phyloP scores from a whole-genome alignment of 495 filamentous ascomycete genomes.

The Hypoxylon fuscum region DNA sequence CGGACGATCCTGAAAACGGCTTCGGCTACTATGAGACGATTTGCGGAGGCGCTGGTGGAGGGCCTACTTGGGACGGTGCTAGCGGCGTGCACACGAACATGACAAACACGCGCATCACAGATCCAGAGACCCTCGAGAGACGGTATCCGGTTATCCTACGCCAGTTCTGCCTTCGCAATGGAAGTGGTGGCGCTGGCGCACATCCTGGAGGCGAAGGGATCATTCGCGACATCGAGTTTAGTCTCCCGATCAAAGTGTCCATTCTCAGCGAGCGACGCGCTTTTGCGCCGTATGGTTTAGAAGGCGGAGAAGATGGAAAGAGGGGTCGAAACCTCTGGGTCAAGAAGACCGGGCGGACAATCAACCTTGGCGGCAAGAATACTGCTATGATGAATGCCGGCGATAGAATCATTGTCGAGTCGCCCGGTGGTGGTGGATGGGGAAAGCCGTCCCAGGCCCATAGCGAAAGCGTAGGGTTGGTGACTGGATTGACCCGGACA shows the following conservation, averaged over 20 bases:
- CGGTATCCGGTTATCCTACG: conserved; percentile 88
- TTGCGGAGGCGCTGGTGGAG: conserved; percentile 88
- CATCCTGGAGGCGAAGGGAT: conserved; percentile 89
- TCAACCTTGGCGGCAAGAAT: conserved; percentile 93
- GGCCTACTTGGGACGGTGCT: conserved; percentile 85
- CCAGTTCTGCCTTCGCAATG: conserved; percentile 80
- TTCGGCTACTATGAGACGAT: conserved; percentile 99
- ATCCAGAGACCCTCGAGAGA: conserved; percentile 90
- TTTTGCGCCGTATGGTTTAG: conserved; percentile 85
- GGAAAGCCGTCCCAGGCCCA: conserved; percentile 47
- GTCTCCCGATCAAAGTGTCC: conserved; percentile 85
- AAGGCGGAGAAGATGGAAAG: conserved; percentile 79
- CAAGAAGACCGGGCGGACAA: conserved; percentile 44
- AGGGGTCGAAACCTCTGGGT: conserved; percentile 89
- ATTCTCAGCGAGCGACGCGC: conserved; percentile 89
- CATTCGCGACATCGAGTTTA: conserved; percentile 91
- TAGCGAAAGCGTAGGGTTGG: neutral
- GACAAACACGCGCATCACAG: conserved; percentile 98
- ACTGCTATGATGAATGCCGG: conserved; percentile 83
- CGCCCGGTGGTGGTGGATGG: conserved; percentile 79
- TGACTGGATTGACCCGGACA: too few species aligned
- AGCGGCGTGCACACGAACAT: conserved; percentile 93
- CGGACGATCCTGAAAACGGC: conserved; percentile 63
- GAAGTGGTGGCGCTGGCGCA: conserved; percentile 75
- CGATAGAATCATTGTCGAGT: conserved; percentile 79